A percentile compares a stretch with the other conserved stretches of the same genome.
Evolutionary conservation across 306 rosid species (phyloP).

Genomic region (Morella rubra): DNA sequence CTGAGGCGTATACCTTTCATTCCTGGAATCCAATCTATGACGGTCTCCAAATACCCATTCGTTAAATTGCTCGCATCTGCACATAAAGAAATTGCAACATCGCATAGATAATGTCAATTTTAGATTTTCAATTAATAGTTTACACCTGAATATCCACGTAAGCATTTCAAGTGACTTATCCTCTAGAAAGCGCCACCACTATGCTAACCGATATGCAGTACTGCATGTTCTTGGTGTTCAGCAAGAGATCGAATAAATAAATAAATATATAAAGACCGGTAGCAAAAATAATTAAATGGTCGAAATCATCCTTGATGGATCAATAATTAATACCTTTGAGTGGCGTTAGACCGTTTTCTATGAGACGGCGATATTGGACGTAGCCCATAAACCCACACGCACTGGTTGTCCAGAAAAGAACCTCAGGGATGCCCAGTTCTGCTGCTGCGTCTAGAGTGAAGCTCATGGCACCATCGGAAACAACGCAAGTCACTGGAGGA

Average conservation of each 20-base stretch:
- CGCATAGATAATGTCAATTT: neutral
- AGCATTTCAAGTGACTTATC: too few species aligned
- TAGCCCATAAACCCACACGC: conserved; percentile 58
- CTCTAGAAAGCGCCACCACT: too few species aligned
- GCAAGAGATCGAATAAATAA: neutral
- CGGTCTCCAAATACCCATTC: conserved; percentile 54
- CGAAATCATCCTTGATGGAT: neutral
- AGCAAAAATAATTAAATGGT: too few species aligned
- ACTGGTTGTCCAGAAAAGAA: conserved; percentile 45
- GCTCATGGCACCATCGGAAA: conserved; percentile 45
- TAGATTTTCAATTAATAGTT: too few species aligned
- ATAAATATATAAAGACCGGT: neutral
- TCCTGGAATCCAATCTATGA: conserved; percentile 61
- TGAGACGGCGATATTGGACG: conserved; percentile 20
- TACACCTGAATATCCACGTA: too few species aligned
- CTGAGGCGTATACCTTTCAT: conserved; percentile 49
- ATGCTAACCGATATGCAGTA: too few species aligned
- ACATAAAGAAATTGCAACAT: neutral
- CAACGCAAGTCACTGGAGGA: conserved; percentile 50
- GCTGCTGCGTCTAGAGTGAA: conserved; percentile 53
- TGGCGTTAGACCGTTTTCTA: conserved; percentile 37
- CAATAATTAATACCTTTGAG: conserved; percentile 46
- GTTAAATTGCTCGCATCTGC: conserved; percentile 48
- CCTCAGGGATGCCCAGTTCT: conserved; percentile 44
- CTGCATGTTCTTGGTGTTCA: neutral